These are phyloP conservation scores for Liriodendron chinense DNA, from an alignment of 164 flowering plant genomes.

Conservation along the genomic window DNA sequence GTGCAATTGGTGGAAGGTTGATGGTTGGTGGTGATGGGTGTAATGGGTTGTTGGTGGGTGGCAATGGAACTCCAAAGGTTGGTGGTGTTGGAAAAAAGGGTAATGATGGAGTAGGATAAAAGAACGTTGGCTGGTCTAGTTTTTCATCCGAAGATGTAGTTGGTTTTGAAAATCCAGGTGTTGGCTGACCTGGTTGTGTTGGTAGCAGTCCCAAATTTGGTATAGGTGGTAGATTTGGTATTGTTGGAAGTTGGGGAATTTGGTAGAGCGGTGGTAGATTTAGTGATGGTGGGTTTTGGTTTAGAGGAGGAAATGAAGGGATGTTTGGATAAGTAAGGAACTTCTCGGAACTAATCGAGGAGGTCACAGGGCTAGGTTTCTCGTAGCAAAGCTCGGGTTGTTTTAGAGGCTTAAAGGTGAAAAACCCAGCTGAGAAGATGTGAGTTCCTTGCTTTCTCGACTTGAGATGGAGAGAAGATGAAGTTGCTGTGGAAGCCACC, in stretches of 20 bases:
- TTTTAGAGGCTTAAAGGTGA: constrained; percentile 61
- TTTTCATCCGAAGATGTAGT: constrained; percentile 2
- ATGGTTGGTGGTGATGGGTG: constrained; percentile 25
- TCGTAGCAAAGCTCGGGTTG: constrained; percentile 57
- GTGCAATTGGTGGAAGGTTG: constrained; percentile 11
- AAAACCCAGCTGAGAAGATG: constrained; percentile 60
- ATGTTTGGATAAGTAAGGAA: constrained; percentile 3
- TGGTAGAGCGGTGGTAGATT: not conserved
- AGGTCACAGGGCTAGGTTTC: constrained; percentile 37
- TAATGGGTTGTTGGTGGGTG: constrained; percentile 27
- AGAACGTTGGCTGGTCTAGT: constrained; percentile 1
- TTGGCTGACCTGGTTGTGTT: constrained; percentile 18
- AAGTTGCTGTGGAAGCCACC: constrained; percentile 60
- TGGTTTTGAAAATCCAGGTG: not conserved
- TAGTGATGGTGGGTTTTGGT: not conserved
- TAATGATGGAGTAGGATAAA: not conserved
- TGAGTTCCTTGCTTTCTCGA: constrained; percentile 53
- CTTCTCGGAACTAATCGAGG: constrained; percentile 13
- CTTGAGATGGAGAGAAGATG: constrained; percentile 56
- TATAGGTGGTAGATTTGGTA: constrained; percentile 18
- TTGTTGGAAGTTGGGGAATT: constrained; percentile 12
- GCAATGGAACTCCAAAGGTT: constrained; percentile 19
- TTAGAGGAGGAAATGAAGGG: constrained; percentile 7
- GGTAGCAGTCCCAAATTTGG: constrained; percentile 7
- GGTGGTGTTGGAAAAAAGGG: constrained; percentile 18